Conservation (phyloP, 768 basidiomycete genomes). For the Lactarius psammicola region DNA sequence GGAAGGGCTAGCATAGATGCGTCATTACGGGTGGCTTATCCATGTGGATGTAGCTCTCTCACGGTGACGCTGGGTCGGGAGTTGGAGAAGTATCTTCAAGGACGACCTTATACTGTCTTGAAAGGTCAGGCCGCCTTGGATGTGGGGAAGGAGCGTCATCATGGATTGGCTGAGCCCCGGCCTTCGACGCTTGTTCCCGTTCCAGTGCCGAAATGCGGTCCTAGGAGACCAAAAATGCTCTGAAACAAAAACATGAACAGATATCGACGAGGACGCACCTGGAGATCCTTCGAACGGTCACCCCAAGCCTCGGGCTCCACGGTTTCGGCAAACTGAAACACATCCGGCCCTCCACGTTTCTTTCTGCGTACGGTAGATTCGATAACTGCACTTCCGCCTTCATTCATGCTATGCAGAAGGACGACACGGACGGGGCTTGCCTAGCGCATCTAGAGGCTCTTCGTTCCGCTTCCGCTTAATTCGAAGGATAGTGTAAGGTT, state of each 20-base stretch:
- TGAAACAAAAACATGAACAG: background rate
- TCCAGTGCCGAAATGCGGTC: slow-evolving; percentile 32
- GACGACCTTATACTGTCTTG: slow-evolving; percentile 27
- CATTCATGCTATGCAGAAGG: slow-evolving; percentile 16
- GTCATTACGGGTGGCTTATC: background rate
- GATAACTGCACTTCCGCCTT: slow-evolving; percentile 45
- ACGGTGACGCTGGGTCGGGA: slow-evolving; percentile 31
- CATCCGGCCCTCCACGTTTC: slow-evolving; percentile 50
- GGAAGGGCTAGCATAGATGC: slow-evolving; percentile 47
- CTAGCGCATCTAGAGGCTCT: slow-evolving; percentile 78
- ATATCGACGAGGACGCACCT: slow-evolving; percentile 45
- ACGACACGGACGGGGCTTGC: slow-evolving; percentile 40
- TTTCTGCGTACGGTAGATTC: slow-evolving; percentile 60
- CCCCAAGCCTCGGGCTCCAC: slow-evolving; percentile 71
- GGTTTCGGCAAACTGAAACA: slow-evolving; percentile 81
- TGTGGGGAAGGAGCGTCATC: slow-evolving; percentile 2
- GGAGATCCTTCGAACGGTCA: slow-evolving; percentile 57
- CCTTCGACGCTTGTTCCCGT: slow-evolving; percentile 25
- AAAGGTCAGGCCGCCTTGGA: slow-evolving; percentile 20
- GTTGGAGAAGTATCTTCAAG: slow-evolving; percentile 4
- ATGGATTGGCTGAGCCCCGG: background rate
- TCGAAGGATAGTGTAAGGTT: slow-evolving; percentile 67
- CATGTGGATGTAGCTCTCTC: slow-evolving; percentile 13
- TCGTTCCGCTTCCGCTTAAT: slow-evolving; percentile 83
- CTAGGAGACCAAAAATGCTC: slow-evolving; percentile 15